phyloP scores from a whole-genome alignment of 163 green algal genomes.

The Chlamydomonas reinhardtii region DNA sequence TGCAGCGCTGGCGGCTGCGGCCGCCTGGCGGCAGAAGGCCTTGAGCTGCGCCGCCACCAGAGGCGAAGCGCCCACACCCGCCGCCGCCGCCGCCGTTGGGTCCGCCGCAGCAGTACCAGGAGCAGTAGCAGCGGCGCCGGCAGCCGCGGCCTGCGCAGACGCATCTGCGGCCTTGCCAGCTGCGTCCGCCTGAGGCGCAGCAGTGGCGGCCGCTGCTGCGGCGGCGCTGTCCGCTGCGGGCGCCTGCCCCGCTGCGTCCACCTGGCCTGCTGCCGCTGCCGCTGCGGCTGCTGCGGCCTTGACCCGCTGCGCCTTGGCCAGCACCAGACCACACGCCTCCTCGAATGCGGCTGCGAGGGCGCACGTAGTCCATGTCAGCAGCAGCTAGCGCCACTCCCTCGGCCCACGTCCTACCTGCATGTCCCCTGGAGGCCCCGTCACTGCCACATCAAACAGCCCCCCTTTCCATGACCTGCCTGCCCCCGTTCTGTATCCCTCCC shows the following conservation, averaged over 20 bases:
- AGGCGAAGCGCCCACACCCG: neutral
- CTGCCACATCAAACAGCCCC: neutral
- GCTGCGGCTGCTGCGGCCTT: neutral
- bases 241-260: too few relatives aligned
- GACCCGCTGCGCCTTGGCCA: neutral
- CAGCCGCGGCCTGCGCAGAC: neutral
- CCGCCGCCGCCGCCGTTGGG: neutral
- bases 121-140: neutral
- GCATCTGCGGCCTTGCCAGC: too few relatives aligned
- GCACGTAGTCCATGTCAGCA: too few relatives aligned
- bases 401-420: too few relatives aligned
- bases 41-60: constrained; percentile 7
- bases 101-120: neutral
- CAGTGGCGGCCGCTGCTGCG: neutral
- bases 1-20: neutral
- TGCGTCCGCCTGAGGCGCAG: neutral
- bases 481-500: neutral
- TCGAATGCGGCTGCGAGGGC: constrained; percentile 11
- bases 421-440: too few relatives aligned
- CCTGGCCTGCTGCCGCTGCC: neutral
- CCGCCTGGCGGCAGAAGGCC: constrained; percentile 20
- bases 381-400: too few relatives aligned
- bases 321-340: neutral
- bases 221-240: neutral
- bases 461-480: too few relatives aligned